These are phyloP conservation scores for Epichloe coenophiala DNA, from an alignment of 2,329 filamentous ascomycete species.

Conservation along the genomic window DNA sequence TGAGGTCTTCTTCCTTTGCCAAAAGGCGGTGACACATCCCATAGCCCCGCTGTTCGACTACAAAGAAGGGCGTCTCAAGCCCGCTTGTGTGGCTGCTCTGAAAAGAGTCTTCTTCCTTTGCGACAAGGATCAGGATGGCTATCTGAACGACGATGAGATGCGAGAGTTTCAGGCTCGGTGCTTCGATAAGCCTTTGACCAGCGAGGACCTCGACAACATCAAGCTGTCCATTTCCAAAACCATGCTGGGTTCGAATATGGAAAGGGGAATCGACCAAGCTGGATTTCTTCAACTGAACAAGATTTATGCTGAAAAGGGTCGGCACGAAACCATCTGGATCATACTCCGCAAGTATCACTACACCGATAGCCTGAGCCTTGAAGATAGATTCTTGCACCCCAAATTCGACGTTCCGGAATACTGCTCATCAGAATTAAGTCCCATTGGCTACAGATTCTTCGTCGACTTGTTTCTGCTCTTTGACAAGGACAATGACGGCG, in stretches of 20 bases:
- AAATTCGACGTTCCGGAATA: slow-evolving; percentile 90
- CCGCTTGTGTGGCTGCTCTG: slow-evolving; percentile 72
- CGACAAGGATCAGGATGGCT: slow-evolving; percentile 91
- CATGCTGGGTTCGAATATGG: slow-evolving; percentile 46
- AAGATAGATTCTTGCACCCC: slow-evolving; percentile 81
- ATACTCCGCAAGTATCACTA: slow-evolving; percentile 92
- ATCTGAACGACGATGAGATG: slow-evolving; percentile 81
- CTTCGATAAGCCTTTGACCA: slow-evolving; percentile 74
- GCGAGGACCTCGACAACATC: slow-evolving; percentile 79
- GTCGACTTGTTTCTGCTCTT: slow-evolving; percentile 91
- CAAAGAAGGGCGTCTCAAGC: slow-evolving; percentile 81
- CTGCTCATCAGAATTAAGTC: slow-evolving; percentile 85
- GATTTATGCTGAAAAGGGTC: slow-evolving; percentile 91
- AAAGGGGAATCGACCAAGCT: slow-evolving; percentile 62
- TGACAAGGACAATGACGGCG: slow-evolving; percentile 95
- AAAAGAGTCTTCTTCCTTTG: slow-evolving; percentile 90
- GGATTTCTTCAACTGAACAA: slow-evolving; percentile 89
- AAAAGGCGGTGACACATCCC: slow-evolving; percentile 94
- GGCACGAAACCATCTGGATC: slow-evolving; percentile 97
- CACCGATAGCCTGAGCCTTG: slow-evolving; percentile 83
- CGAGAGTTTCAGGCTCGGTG: slow-evolving; percentile 82
- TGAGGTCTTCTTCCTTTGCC: slow-evolving; percentile 93
- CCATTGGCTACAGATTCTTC: slow-evolving; percentile 91
- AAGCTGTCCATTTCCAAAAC: slow-evolving; percentile 70
- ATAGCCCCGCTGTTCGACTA: slow-evolving; percentile 95